Evolutionary conservation across 164 flowering plant species (phyloP), one percentile per base, ranked within the genome.

Genomic region (Berberis vulgaris): DNA sequence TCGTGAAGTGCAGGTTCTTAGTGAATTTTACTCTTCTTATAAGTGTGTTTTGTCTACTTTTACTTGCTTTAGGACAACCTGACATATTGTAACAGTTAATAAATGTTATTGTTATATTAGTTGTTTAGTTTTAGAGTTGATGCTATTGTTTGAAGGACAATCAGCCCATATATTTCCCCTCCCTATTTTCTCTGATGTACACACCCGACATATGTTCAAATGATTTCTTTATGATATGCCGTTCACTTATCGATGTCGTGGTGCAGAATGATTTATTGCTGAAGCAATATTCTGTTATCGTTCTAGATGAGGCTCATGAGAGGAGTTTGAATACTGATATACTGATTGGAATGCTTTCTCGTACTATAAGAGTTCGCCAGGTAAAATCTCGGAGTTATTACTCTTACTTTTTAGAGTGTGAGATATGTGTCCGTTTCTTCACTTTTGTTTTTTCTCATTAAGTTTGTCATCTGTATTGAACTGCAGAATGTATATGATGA

Each of bases 301-400:
- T 95, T 68, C 80, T 95, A 68, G 99, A 95, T 71, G 99, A 95
- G 79, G 99, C 97, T 73, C 99, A 95, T 77, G 97, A 91, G 73
- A 85, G 99, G 69, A 91, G 97, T 81, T 69, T 95, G 83, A 89
- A 91, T 73, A 95, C 97, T 40, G 99, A 95, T 74, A 95, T 95
- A 61, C 95, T 91, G 45, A 84, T 86, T 69, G 99, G 97, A 67
- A 85, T 95, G 91, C 88, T 95, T 71, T 91, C 99, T 40, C 88
- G 97, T 71, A 73, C 83, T 38, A 69, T 91, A 67, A 63, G 43
- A 72, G 38, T 72, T 54, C 96, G 99, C 13, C 87, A 91, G 88
- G 97, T 90, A 59, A 26, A 26, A 26, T 26, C 26, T 26, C 26
- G 26, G 26, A 26, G 72, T 9, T 45, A 41, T 38, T 7, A 58